phyloP scores from a whole-genome alignment of 2,329 filamentous ascomycete species.

The Dichotomopilus funicola region DNA sequence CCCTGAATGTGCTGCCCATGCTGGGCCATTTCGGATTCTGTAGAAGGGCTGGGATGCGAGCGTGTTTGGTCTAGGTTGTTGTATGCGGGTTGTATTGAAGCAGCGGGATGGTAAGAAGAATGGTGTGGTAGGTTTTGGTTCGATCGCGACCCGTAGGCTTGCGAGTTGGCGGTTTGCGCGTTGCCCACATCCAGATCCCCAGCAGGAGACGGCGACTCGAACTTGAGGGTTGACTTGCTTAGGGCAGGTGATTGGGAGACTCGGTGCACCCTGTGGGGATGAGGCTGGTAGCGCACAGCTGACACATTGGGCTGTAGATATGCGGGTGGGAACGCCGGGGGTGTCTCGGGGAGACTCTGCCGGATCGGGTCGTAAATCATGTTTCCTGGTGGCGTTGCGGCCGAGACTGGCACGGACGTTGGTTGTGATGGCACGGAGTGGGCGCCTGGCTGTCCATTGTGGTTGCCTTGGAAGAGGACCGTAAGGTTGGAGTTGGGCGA shows the following conservation, averaged over 20 bases:
- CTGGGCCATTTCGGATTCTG: constrained; percentile 26
- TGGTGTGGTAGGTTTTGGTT: constrained; percentile 21
- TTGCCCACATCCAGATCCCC: constrained; percentile 28
- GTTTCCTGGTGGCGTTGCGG: constrained; percentile 47
- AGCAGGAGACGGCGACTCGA: constrained; percentile 24
- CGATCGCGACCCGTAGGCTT: constrained; percentile 22
- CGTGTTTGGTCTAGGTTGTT: constrained; percentile 34
- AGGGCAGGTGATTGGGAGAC: constrained; percentile 20
- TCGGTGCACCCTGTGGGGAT: constrained; percentile 24
- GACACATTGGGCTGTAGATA: constrained; percentile 46
- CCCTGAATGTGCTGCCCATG: constrained; percentile 3
- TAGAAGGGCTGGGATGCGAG: constrained; percentile 38
- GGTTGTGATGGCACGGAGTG: constrained; percentile 7
- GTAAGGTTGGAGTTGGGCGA: constrained; percentile 79
- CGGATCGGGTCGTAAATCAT: constrained; percentile 57
- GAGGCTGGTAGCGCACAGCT: constrained; percentile 40
- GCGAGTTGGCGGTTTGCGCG: constrained; percentile 23
- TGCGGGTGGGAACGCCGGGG: constrained; percentile 38
- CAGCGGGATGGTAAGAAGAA: constrained; percentile 33
- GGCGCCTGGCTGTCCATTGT: constrained; percentile 1
- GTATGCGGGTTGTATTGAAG: constrained; percentile 38
- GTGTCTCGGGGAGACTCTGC: constrained; percentile 45
- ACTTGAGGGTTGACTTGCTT: constrained; percentile 23
- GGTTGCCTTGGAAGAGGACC: constrained; percentile 63
- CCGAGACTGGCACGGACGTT: constrained; percentile 30